These are phyloP conservation scores for Rhodomyrtus tomentosa DNA, from an alignment of 345 rosid species.

Conservation along the genomic window DNA sequence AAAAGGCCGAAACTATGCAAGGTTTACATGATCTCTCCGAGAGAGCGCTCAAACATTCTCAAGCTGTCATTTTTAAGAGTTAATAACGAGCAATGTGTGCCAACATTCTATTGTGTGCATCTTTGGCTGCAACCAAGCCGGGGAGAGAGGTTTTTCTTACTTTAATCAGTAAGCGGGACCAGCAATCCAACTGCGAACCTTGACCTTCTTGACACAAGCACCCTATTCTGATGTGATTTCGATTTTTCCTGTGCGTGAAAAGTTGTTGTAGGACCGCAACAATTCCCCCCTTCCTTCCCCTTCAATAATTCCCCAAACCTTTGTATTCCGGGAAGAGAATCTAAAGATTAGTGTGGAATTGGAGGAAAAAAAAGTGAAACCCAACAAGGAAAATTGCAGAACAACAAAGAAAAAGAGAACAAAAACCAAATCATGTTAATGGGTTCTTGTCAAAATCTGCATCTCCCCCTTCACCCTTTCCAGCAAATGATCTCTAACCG, in stretches of 20 bases:
- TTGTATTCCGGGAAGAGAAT: not conserved
- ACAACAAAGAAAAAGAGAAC: not conserved
- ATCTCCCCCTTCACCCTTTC: slow-evolving; percentile 11
- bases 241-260: not conserved
- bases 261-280: not conserved
- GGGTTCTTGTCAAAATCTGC: slow-evolving; percentile 28
- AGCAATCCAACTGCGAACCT: not conserved
- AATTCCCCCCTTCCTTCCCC: not conserved
- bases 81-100: not conserved
- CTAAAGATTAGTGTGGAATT: slow-evolving; percentile 4
- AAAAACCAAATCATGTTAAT: slow-evolving; percentile 6
- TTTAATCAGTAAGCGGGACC: not conserved
- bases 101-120: not conserved
- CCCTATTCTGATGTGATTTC: not conserved
- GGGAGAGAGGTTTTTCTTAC: not conserved
- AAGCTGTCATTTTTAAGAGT: not conserved
- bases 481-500: not conserved
- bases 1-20: not conserved
- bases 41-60: not conserved
- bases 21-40: not conserved
- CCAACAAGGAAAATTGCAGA: not conserved
- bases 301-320: not conserved
- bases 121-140: not conserved
- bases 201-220: not conserved
- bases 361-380: not conserved